phyloP scores from a whole-genome alignment of 2,329 filamentous ascomycete species.

The Helminthosporium solani region DNA sequence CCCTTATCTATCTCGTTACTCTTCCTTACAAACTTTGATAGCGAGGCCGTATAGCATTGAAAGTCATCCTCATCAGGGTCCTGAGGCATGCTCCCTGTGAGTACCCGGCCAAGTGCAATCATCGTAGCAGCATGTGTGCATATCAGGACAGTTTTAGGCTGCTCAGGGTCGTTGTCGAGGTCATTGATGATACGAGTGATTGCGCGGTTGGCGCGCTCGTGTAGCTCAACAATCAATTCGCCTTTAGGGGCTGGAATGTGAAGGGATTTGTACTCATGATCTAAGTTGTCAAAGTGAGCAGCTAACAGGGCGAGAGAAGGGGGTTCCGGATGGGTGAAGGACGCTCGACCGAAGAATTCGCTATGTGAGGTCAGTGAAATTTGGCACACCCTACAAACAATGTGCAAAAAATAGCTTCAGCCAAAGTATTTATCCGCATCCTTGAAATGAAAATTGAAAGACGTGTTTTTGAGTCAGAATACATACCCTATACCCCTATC shows the following conservation, averaged over 20 bases:
- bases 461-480: not conserved
- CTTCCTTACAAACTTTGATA: constrained; percentile 66
- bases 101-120: constrained; percentile 78
- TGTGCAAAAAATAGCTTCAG: not conserved
- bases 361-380: constrained; percentile 42
- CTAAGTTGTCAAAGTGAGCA: constrained; percentile 65
- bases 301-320: constrained; percentile 63
- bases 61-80: constrained; percentile 77
- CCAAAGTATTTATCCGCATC: not conserved
- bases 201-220: constrained; percentile 73
- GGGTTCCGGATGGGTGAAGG: constrained; percentile 81
- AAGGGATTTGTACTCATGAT: constrained; percentile 60
- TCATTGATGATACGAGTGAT: constrained; percentile 69
- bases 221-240: constrained; percentile 76
- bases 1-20: constrained; percentile 54
- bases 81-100: constrained; percentile 76
- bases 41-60: constrained; percentile 76
- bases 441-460: not conserved
- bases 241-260: constrained; percentile 71
- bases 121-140: constrained; percentile 89
- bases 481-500: constrained; percentile 56
- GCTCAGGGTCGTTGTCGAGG: constrained; percentile 67
- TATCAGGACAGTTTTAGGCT: constrained; percentile 68
- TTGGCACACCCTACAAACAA: constrained; percentile 51
- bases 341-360: constrained; percentile 89